phyloP scores from a whole-genome alignment of 345 rosid species.

The Raphanus sativus region DNA sequence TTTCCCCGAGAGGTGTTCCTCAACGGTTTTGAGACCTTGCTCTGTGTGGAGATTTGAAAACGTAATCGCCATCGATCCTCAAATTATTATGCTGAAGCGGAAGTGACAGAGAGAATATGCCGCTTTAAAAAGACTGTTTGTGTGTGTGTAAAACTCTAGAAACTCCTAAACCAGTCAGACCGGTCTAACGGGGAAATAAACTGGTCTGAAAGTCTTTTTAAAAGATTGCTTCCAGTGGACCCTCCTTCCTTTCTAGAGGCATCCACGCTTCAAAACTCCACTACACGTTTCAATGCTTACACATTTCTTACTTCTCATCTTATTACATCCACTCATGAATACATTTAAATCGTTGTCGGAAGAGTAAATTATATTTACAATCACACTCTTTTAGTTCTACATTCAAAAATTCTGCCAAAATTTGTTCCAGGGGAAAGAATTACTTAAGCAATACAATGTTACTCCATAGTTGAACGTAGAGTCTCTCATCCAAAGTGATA shows the following conservation, averaged over 20 bases:
- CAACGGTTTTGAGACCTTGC: slow-evolving; percentile 72
- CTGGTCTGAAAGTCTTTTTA: neutral
- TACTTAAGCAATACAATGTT: neutral
- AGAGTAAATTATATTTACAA: neutral
- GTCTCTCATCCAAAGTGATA: neutral
- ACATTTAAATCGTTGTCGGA: too few species aligned
- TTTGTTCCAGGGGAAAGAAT: neutral
- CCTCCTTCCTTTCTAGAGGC: slow-evolving; percentile 13
- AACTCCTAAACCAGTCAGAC: neutral
- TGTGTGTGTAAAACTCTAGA: neutral
- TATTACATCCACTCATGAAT: neutral
- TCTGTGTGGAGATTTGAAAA: slow-evolving; percentile 81
- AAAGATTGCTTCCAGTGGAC: neutral
- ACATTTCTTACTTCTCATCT: neutral
- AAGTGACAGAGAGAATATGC: neutral
- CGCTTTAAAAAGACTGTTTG: neutral
- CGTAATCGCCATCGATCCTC: slow-evolving; percentile 52
- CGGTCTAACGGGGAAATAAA: neutral
- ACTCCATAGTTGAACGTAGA: neutral
- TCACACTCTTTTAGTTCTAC: neutral
- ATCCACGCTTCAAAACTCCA: slow-evolving; percentile 12
- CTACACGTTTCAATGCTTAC: neutral
- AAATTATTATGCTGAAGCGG: neutral
- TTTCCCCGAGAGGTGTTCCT: slow-evolving; percentile 65
- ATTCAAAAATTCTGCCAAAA: neutral